Conservation (phyloP, 768 basidiomycete genomes). For the Rhodotorula graminis region DNA sequence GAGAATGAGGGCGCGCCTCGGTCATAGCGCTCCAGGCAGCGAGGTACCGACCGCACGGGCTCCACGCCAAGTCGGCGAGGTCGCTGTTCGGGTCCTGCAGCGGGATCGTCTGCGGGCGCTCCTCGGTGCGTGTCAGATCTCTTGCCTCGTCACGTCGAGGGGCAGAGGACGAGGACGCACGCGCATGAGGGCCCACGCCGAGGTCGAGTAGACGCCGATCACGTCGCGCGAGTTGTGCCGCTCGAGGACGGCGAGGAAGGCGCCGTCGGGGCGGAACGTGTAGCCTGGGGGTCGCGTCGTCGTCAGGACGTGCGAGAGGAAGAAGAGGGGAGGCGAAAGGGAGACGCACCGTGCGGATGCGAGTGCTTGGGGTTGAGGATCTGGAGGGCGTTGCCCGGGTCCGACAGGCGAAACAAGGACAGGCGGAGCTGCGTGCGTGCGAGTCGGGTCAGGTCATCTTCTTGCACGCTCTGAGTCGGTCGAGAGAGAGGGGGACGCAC, state of each 20-base stretch:
- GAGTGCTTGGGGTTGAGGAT: slow-evolving; percentile 27
- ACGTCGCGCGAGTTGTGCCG: slow-evolving; percentile 46
- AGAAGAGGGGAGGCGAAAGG: not conserved
- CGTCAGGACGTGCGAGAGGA: not conserved
- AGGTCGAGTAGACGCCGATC: slow-evolving; percentile 46
- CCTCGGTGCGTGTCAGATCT: not conserved
- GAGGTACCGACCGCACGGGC: slow-evolving; percentile 47
- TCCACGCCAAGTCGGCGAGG: slow-evolving; percentile 46
- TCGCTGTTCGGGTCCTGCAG: slow-evolving; percentile 46
- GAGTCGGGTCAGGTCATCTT: not conserved
- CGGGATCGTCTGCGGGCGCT: slow-evolving; percentile 44
- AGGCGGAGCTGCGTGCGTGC: slow-evolving; percentile 27
- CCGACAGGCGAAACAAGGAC: slow-evolving; percentile 25
- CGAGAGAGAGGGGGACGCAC: not conserved
- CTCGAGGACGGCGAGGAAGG: slow-evolving; percentile 47
- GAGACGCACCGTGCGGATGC: not conserved
- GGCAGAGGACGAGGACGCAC: not conserved
- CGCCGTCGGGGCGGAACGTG: slow-evolving; percentile 38
- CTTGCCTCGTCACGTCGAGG: not conserved
- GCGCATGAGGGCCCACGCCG: slow-evolving; percentile 6
- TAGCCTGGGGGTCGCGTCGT: slow-evolving; percentile 11
- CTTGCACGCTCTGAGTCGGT: too few relatives aligned
- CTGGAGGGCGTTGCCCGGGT: not conserved
- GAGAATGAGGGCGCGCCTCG: slow-evolving; percentile 40
- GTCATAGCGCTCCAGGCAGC: slow-evolving; percentile 46